A percentile compares a stretch with the other conserved stretches of the same genome.
Evolutionary conservation across 495 filamentous ascomycete species (phyloP).

Genomic region (Niebla homalea): DNA sequence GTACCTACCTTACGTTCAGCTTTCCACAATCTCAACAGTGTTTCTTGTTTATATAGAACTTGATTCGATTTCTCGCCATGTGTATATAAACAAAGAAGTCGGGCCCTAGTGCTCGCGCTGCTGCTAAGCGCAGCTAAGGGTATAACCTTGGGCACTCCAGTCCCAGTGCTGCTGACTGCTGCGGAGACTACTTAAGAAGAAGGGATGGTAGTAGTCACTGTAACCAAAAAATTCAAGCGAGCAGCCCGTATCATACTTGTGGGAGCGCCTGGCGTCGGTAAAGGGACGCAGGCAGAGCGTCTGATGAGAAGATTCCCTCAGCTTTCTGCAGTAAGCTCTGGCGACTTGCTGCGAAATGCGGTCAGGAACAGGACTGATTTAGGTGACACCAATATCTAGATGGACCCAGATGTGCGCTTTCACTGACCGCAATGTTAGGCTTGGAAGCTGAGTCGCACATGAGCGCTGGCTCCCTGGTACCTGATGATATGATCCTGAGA

Average conservation of each 20-base stretch:
- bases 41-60: background rate
- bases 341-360: constrained; percentile 85
- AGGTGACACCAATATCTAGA: constrained; percentile 34
- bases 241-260: constrained; percentile 91
- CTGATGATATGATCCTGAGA: constrained; percentile 80
- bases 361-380: constrained; percentile 74
- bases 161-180: background rate
- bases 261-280: constrained; percentile 83
- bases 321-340: constrained; percentile 82
- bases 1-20: no score
- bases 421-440: constrained; percentile 35
- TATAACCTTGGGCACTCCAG: background rate
- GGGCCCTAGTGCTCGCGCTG: constrained; percentile 15
- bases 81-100: constrained; percentile 8
- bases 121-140: constrained; percentile 8
- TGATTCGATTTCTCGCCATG: constrained; percentile 1
- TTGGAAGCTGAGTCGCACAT: constrained; percentile 81
- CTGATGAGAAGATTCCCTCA: constrained; percentile 77
- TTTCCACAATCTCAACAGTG: background rate
- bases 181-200: background rate
- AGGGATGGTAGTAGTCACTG: background rate
- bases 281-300: constrained; percentile 88
- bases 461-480: constrained; percentile 83
- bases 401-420: background rate
- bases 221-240: constrained; percentile 44